Evolutionary conservation across 108 stramenopile species (phyloP).

Genomic region (Halocafeteria seosinensis): DNA sequence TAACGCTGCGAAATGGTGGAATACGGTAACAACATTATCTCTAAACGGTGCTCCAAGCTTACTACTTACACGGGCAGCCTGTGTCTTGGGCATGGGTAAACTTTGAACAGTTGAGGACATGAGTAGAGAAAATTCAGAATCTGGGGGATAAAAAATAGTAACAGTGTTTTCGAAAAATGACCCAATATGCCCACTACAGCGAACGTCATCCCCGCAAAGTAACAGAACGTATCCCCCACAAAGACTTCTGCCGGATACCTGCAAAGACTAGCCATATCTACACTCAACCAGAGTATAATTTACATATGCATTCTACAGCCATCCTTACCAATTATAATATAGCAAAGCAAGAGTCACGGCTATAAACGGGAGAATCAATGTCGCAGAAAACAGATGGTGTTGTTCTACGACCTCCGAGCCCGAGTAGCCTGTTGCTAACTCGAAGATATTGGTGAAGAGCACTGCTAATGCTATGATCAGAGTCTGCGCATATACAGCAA

Average conservation of each 20-base stretch:
- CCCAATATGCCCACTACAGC: constrained; percentile 80
- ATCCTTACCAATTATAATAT: constrained; percentile 75
- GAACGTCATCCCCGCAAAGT: constrained; percentile 96
- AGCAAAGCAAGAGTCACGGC: constrained; percentile 64
- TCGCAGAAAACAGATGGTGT: constrained; percentile 62
- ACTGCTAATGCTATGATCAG: constrained; percentile 66
- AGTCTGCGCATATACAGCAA: too few species aligned
- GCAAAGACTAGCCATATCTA: too few species aligned
- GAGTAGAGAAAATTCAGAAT: constrained; percentile 79
- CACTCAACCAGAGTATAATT: too few species aligned
- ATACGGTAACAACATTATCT: too few species aligned
- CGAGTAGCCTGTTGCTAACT: constrained; percentile 11
- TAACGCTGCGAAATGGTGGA: too few species aligned
- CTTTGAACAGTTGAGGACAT: constrained; percentile 79
- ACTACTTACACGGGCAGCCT: constrained; percentile 72
- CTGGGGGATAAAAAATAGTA: constrained; percentile 89
- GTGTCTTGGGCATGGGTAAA: constrained; percentile 83
- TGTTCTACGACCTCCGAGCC: constrained; percentile 24
- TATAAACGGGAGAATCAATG: constrained; percentile 59
- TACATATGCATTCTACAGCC: too few species aligned
- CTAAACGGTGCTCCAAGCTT: too few species aligned
- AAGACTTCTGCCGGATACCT: constrained; percentile 81
- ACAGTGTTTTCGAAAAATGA: constrained; percentile 86
- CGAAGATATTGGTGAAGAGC: constrained; percentile 19
- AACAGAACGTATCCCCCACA: constrained; percentile 95